These are phyloP conservation scores for Rubroboletus satanas DNA, from an alignment of 768 basidiomycete genomes.

Conservation along the genomic window DNA sequence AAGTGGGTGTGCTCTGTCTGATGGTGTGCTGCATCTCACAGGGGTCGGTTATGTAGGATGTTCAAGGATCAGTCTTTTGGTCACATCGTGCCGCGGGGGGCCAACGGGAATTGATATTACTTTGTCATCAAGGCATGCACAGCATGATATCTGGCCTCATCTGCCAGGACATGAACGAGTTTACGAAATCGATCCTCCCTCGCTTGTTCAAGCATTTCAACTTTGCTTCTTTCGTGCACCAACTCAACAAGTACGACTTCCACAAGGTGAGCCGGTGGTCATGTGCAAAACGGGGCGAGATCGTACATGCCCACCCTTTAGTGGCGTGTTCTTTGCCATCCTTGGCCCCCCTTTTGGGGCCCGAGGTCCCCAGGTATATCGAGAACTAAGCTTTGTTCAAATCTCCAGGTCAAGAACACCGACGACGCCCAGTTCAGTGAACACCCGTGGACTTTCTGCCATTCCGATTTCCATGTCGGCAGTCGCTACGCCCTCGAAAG, in stretches of 20 bases:
- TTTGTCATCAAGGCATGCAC: conserved; percentile 75
- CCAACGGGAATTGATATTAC: conserved; percentile 61
- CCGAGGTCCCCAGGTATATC: not conserved
- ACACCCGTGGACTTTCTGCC: conserved; percentile 53
- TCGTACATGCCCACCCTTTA: conserved; percentile 6
- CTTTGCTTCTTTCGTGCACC: too few relatives aligned
- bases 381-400: too few relatives aligned
- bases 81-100: conserved; percentile 78
- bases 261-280: not conserved
- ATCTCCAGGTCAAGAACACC: conserved; percentile 53
- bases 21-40: not conserved
- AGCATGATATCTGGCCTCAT: too few relatives aligned
- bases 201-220: too few relatives aligned
- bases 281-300: conserved; percentile 11
- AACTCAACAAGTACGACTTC: too few relatives aligned
- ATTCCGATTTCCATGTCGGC: conserved; percentile 50
- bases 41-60: conserved; percentile 54
- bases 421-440: conserved; percentile 74
- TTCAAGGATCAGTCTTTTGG: conserved; percentile 74
- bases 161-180: too few relatives aligned
- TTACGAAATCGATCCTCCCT: too few relatives aligned
- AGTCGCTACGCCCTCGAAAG: conserved; percentile 56
- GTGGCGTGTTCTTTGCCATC: conserved; percentile 8
- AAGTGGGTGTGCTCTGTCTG: conserved; percentile 48
- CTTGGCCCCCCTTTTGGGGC: conserved; percentile 9